Evolutionary conservation across 768 basidiomycete species (phyloP), one percentile per base, ranked within the genome.

Genomic region (Kwoniella dejecticola): DNA sequence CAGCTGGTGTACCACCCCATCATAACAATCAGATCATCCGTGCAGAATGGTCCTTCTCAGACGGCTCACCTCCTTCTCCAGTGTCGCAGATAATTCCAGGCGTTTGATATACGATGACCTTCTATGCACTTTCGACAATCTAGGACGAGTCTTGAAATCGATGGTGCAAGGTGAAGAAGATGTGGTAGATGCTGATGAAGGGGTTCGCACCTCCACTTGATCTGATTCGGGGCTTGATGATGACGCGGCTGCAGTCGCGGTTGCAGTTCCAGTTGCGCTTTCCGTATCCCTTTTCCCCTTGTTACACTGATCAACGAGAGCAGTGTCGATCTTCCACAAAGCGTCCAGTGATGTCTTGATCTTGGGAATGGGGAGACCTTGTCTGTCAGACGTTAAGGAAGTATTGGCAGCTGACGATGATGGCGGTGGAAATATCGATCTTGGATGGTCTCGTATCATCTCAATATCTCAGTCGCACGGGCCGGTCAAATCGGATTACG

Each of bases 11-110:
- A n/a, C n/a, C n/a, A n/a, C n/a, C n/a, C n/a, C n/a, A n/a, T n/a
- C n/a, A n/a, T n/a, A n/a, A n/a, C n/a, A n/a, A n/a, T n/a, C n/a
- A n/a, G n/a, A n/a, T n/a, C n/a, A n/a, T n/a, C n/a, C n/a, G n/a
- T n/a, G n/a, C n/a, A n/a, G n/a, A n/a, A n/a, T n/a, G n/a, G n/a
- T n/a, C n/a, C n/a, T n/a, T n/a, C n/a, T n/a, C n/a, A n/a, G n/a
- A n/a, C n/a, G n/a, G n/a, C 54, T 56, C 44, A 56, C 54, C 27
- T 56, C 42, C 24, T 46, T 56, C 27, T 45, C 42, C n/a, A 31
- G 15, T 8, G 30, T 38, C 0, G 42, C 41, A 24, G 42, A 29
- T 30, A 46, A n/a, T 31, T 56, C 52, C 21, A 54, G 29, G 13
- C 17, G 36, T 15, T 42, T 54, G 40, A 54, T 54, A 19, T 54